Evolutionary conservation across 2,329 filamentous ascomycete genomes (phyloP).

Genomic region (Sarocladium strictum): DNA sequence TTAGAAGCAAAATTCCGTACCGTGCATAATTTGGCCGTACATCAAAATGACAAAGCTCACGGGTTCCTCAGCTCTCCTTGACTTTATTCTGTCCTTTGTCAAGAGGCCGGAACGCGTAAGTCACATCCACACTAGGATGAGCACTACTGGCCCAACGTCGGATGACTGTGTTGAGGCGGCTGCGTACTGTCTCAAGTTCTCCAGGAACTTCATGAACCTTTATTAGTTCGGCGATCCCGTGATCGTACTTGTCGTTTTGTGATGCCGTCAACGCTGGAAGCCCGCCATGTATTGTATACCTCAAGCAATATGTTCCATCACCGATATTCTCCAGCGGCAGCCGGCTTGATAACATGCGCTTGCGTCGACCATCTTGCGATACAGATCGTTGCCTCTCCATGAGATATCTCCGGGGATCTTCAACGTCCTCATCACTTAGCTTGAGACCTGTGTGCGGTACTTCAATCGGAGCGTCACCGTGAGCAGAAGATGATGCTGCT

Average conservation of each 20-base stretch:
- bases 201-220: not conserved
- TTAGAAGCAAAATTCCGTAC: not conserved
- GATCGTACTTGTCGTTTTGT: not conserved
- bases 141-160: not conserved
- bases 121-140: not conserved
- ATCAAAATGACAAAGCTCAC: too few relatives aligned
- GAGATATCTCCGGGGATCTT: not conserved
- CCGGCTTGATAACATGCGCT: not conserved
- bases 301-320: not conserved
- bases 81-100: not conserved
- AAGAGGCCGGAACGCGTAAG: not conserved
- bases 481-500: too few relatives aligned
- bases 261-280: not conserved
- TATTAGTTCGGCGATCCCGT: not conserved
- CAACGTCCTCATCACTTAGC: too few relatives aligned
- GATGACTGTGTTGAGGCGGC: not conserved
- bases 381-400: not conserved
- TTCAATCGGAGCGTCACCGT: too few relatives aligned
- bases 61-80: too few relatives aligned
- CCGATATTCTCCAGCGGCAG: slow-evolving; percentile 7
- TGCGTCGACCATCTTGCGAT: not conserved
- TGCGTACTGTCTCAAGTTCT: not conserved
- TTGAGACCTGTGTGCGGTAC: too few relatives aligned
- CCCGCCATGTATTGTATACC: not conserved
- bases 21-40: too few relatives aligned